Evolutionary conservation across 2,329 filamentous ascomycete species (phyloP).

Genomic region (Arthrinium phaeospermum): DNA sequence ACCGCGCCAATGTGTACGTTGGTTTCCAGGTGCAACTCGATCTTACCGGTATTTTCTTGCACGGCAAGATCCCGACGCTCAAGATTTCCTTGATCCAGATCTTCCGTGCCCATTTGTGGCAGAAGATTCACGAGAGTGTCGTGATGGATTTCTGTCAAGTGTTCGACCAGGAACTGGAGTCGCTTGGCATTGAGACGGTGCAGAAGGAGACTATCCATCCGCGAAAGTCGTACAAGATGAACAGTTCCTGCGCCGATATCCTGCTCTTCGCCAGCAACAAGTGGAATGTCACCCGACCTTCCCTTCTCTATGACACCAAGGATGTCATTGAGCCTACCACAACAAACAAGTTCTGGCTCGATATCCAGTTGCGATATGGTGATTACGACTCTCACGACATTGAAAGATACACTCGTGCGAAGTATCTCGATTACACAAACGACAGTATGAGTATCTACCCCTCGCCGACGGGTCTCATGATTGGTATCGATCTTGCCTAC

Average conservation of each 20-base stretch:
- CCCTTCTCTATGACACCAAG: constrained; percentile 93
- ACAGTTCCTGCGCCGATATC: constrained; percentile 97
- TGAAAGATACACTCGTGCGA: constrained; percentile 94
- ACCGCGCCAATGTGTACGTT: constrained; percentile 95
- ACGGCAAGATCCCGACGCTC: constrained; percentile 96
- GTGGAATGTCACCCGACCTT: constrained; percentile 96
- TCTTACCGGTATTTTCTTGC: constrained; percentile 97
- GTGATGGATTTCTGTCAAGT: constrained; percentile 96
- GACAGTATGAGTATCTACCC: constrained; percentile 99
- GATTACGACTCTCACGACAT: constrained; percentile 99
- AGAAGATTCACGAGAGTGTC: constrained; percentile 91
- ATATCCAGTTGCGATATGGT: constrained; percentile 94
- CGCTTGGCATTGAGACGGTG: constrained; percentile 93
- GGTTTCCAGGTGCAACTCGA: constrained; percentile 99
- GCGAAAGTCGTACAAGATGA: constrained; percentile 99
- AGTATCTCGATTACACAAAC: constrained; percentile 98
- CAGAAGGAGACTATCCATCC: constrained; percentile 99
- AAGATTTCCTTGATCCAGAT: constrained; percentile 99
- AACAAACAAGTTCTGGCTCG: constrained; percentile 99
- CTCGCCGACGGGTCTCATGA: constrained; percentile 95
- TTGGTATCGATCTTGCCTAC: constrained; percentile 96
- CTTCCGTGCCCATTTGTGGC: constrained; percentile 99
- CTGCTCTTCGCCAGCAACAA: constrained; percentile 97
- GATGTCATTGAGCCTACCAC: constrained; percentile 92
- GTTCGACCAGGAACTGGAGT: constrained; percentile 96